Conservation (phyloP, 164 flowering plant genomes). For the Annona cherimola region DNA sequence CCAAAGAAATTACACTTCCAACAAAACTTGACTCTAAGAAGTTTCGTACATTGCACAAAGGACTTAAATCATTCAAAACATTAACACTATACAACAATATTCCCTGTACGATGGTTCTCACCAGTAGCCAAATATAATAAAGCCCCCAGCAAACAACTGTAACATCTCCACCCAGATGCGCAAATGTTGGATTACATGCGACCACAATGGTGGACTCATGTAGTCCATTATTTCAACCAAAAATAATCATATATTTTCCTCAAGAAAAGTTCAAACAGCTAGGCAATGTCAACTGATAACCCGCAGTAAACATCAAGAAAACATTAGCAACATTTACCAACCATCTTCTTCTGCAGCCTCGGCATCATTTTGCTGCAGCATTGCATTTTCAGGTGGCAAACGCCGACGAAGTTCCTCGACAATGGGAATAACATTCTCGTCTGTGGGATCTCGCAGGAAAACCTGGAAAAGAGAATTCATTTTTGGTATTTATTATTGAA, state of each 20-base stretch:
- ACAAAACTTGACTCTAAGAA: not conserved
- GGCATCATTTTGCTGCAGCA: slow-evolving; percentile 35
- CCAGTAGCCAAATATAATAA: no score
- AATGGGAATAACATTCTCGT: slow-evolving; percentile 78
- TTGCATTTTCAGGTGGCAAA: slow-evolving; percentile 43
- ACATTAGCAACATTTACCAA: slow-evolving; percentile 10
- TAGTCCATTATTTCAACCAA: no score
- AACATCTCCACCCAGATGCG: no score
- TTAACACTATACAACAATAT: no score
- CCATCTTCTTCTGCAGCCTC: slow-evolving; percentile 75
- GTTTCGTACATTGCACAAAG: not conserved
- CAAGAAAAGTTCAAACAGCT: no score
- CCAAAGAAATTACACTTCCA: not conserved
- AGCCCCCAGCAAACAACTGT: no score
- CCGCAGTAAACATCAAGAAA: not conserved
- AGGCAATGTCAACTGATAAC: no score
- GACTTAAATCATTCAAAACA: not conserved
- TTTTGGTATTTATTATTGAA: not conserved
- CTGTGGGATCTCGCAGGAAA: slow-evolving; percentile 79
- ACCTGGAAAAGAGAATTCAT: slow-evolving; percentile 35
- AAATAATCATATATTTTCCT: no score
- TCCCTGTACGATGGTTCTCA: no score
- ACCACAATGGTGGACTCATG: no score
- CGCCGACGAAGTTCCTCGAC: slow-evolving; percentile 86
- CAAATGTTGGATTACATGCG: no score